A percentile compares a stretch with the other conserved stretches of the same genome.
Evolutionary conservation across 495 filamentous ascomycete species (phyloP).

Genomic region (Penicillium cosmopolitanum): DNA sequence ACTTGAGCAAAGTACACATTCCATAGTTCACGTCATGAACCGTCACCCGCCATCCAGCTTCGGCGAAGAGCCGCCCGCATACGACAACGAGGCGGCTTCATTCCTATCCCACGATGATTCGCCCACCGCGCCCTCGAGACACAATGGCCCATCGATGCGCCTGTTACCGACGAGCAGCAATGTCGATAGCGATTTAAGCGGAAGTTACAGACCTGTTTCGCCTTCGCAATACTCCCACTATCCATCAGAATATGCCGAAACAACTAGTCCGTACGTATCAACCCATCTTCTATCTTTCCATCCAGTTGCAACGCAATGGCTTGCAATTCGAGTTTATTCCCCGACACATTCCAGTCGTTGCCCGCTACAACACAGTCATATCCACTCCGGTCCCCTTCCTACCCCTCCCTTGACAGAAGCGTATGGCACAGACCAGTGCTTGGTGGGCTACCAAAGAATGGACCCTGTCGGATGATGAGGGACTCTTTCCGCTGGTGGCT

Average conservation of each 20-base stretch:
- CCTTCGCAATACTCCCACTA: slow-evolving; percentile 20
- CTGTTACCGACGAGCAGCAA: slow-evolving; percentile 60
- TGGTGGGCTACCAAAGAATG: slow-evolving; percentile 15
- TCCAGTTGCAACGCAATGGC: not conserved
- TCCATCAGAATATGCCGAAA: slow-evolving; percentile 26
- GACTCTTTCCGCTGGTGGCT: not conserved
- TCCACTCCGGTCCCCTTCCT: slow-evolving; percentile 9
- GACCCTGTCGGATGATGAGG: slow-evolving; percentile 13
- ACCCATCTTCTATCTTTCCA: slow-evolving; percentile 6
- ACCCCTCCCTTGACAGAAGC: slow-evolving; percentile 21
- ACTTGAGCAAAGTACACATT: slow-evolving; percentile 27
- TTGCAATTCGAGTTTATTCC: slow-evolving; percentile 15
- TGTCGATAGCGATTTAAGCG: slow-evolving; percentile 29
- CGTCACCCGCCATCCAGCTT: slow-evolving; percentile 37
- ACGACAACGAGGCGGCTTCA: slow-evolving; percentile 39
- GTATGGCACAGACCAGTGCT: slow-evolving; percentile 10
- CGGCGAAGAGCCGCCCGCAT: slow-evolving; percentile 49
- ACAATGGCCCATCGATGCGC: slow-evolving; percentile 60
- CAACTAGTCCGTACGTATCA: slow-evolving; percentile 48
- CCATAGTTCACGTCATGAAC: slow-evolving; percentile 35
- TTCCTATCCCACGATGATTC: slow-evolving; percentile 40
- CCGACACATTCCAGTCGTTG: slow-evolving; percentile 31
- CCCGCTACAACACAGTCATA: slow-evolving; percentile 15
- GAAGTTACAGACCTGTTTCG: slow-evolving; percentile 21
- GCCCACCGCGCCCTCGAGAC: slow-evolving; percentile 27